These are phyloP conservation scores for Saccharomyces hybrid DNA, from an alignment of 1,139 yeast genomes.

Conservation along the genomic window DNA sequence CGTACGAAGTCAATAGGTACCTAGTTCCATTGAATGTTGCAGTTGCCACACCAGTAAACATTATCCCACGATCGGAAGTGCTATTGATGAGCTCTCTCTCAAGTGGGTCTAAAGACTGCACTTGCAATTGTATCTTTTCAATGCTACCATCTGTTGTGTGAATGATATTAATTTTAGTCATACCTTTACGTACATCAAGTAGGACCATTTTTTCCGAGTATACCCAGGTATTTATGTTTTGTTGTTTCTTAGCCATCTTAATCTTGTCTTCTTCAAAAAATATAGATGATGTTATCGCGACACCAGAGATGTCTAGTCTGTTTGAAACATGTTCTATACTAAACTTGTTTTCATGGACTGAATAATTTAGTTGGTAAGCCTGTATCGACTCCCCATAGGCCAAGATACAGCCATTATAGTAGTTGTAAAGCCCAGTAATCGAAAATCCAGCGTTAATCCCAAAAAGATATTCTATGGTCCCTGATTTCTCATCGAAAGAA, in stretches of 20 bases:
- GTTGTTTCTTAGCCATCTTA: slow-evolving; percentile 2
- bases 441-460: slow-evolving; percentile 13
- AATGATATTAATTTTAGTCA: neutral
- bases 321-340: slow-evolving; percentile 15
- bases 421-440: slow-evolving; percentile 17
- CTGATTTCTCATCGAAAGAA: slow-evolving; percentile 24
- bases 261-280: neutral
- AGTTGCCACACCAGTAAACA: neutral
- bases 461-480: slow-evolving; percentile 16
- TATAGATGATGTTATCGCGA: slow-evolving; percentile 6
- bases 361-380: slow-evolving; percentile 21
- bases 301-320: slow-evolving; percentile 10
- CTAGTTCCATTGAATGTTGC: neutral
- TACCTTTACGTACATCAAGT: neutral
- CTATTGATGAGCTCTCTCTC: neutral
- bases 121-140: neutral
- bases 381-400: slow-evolving; percentile 21
- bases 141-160: neutral
- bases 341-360: slow-evolving; percentile 24
- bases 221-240: slow-evolving; percentile 3
- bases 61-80: neutral
- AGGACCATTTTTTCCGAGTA: neutral
- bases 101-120: neutral
- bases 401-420: slow-evolving; percentile 13
- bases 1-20: neutral